Evolutionary conservation across 2,329 filamentous ascomycete species (phyloP).

Genomic region (Claviceps africana): DNA sequence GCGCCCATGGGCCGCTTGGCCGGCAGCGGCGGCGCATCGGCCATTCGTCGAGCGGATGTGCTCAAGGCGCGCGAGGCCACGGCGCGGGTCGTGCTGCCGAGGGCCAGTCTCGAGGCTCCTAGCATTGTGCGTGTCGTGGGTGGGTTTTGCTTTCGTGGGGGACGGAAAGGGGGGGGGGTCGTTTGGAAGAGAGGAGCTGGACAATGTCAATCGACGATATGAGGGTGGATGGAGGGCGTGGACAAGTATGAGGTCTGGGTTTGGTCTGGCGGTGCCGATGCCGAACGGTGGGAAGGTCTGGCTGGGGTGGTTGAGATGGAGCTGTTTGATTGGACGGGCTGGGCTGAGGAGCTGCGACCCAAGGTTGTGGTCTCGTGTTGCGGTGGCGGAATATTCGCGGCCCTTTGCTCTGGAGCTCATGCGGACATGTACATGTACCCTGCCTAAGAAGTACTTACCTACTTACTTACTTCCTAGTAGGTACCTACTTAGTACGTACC

Average conservation of each 20-base stretch:
- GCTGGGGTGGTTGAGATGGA: conserved; percentile 3
- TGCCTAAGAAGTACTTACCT: too few species aligned
- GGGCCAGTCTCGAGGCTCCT: conserved; percentile 28
- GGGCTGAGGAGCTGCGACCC: not conserved
- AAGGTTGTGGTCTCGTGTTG: not conserved
- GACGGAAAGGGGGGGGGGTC: not conserved
- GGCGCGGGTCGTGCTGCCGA: conserved; percentile 23
- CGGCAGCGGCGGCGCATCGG: conserved; percentile 35
- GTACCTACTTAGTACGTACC: too few species aligned
- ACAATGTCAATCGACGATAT: too few species aligned
- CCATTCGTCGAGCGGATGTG: conserved; percentile 34
- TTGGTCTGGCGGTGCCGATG: not conserved
- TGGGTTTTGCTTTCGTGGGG: not conserved
- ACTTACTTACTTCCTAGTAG: too few species aligned
- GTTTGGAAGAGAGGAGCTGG: too few species aligned
- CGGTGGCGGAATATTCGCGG: conserved; percentile 7
- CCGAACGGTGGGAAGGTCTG: not conserved
- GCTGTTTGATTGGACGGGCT: conserved; percentile 7
- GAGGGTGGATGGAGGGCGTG: conserved; percentile 1
- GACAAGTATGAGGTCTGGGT: too few species aligned
- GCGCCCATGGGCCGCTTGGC: conserved; percentile 45
- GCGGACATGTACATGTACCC: too few species aligned
- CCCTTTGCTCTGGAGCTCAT: not conserved
- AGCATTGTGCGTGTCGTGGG: conserved; percentile 22
- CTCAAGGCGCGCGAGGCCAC: conserved; percentile 30